Evolutionary conservation across 73 alveolate species (phyloP), one percentile per base, ranked within the genome.

Genomic region (Urostyla sp.): DNA sequence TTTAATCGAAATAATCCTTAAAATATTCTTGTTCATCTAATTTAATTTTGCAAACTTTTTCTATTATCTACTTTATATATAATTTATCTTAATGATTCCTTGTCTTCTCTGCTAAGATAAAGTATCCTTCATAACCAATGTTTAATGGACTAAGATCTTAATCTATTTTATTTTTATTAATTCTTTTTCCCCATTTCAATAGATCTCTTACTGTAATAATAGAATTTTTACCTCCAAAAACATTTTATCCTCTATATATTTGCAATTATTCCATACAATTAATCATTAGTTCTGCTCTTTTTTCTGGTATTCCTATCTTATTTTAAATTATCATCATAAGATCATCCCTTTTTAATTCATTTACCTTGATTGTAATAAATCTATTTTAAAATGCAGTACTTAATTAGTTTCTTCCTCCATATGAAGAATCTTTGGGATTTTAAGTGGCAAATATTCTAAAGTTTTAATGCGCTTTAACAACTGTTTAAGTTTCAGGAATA

Each of bases 391-490:
- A 97, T 16, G 99, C 99, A 69, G 97, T 94, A 37, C 99, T 92
- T 44, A 98, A 89, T 72, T 95, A 94, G 59, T 98, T 98, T 67
- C 99, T 94, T 21, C 99, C 99, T n/a, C 98, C 98, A 84, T 98
- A 98, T 8, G 95, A 95, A n/a, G n/a, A n/a, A 43, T 94, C 99
- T 6, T 98, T 94, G 11, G 99, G 99, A 56, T 98, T 98, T 95
- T 96, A 92, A 0, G 99, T 97, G 10, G 99, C 99, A 52, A 98
- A 98, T 51, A 98, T 92, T 94, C 99, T 95, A 61, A 98, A 98
- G 75, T 96, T 94, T 52, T 90, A 92, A 75, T 96, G 99, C 0
- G 99, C 99, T 76, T 95, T 98, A 24, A 98, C 91, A 0, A 91
- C 90, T 21, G 88, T 89, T 82, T 96, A 84, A 8, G 99, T 95